Conservation (phyloP, 108 stramenopile genomes). For the Parietichytrium sp. region DNA sequence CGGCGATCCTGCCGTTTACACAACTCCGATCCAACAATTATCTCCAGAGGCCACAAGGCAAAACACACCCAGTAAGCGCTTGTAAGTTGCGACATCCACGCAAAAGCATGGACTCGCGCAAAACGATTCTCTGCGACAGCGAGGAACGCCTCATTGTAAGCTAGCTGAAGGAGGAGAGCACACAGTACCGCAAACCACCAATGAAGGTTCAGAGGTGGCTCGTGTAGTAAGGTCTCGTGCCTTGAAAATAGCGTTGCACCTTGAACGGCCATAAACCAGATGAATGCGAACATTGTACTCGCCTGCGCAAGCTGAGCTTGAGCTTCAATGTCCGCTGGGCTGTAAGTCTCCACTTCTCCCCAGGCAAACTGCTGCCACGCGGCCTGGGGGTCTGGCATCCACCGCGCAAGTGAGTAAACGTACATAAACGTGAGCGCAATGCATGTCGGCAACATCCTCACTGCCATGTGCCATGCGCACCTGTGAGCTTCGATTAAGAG, state of each 20-base stretch:
- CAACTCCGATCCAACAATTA: background rate
- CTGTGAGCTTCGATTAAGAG: background rate
- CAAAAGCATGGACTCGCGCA: background rate
- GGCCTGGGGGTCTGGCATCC: background rate
- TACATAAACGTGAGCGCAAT: background rate
- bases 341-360: background rate
- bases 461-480: background rate
- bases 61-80: background rate
- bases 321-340: background rate
- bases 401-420: background rate
- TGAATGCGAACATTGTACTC: background rate
- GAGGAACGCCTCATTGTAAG: background rate
- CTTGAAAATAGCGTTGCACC: background rate
- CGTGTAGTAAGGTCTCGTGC: background rate
- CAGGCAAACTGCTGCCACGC: background rate
- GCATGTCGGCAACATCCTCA: background rate
- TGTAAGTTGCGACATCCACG: background rate
- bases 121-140: background rate
- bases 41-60: background rate
- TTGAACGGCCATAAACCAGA: conserved; percentile 8
- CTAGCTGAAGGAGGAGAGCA: background rate
- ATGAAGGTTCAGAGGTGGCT: background rate
- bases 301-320: background rate
- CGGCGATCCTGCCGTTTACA: conserved; percentile 5
- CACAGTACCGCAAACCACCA: background rate